phyloP scores from a whole-genome alignment of 805 yeast species.

The Ogataea haglerorum region DNA sequence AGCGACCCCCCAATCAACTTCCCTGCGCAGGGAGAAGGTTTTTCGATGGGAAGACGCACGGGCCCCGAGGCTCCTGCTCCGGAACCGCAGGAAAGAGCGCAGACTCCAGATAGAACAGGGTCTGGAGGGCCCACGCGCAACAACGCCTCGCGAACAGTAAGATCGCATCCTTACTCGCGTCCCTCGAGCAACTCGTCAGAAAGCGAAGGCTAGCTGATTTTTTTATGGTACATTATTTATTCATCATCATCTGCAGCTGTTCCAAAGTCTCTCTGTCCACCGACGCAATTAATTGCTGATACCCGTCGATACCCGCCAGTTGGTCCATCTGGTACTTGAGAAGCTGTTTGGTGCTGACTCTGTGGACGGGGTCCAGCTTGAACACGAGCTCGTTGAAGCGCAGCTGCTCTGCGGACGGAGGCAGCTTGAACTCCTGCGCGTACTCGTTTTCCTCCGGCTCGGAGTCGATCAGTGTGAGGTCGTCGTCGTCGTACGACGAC shows the following conservation, averaged over 20 bases:
- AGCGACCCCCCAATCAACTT: slow-evolving; percentile 29
- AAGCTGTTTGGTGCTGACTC: slow-evolving; percentile 44
- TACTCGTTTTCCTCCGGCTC: slow-evolving; percentile 27
- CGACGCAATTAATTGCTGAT: slow-evolving; percentile 33
- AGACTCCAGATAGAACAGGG: slow-evolving; percentile 9
- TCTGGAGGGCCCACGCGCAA: slow-evolving; percentile 19
- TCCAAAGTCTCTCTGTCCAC: slow-evolving; percentile 32
- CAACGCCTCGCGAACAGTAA: slow-evolving; percentile 6
- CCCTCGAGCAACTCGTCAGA: slow-evolving; percentile 11
- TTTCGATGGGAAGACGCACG: slow-evolving; percentile 27
- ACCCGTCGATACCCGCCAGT: slow-evolving; percentile 34
- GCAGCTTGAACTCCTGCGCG: slow-evolving; percentile 23
- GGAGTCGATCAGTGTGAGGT: slow-evolving; percentile 23
- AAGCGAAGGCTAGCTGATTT: neutral
- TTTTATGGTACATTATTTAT: slow-evolving; percentile 7
- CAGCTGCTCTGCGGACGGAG: slow-evolving; percentile 40
- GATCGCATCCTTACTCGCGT: slow-evolving; percentile 19
- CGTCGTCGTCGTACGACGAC: slow-evolving; percentile 36
- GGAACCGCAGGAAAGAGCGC: slow-evolving; percentile 3
- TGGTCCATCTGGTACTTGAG: slow-evolving; percentile 34
- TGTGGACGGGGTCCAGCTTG: slow-evolving; percentile 50
- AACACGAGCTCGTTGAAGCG: slow-evolving; percentile 39
- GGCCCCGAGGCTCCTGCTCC: slow-evolving; percentile 19
- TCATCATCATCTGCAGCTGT: slow-evolving; percentile 28
- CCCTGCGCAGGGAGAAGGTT: slow-evolving; percentile 27